Conservation (phyloP, 768 basidiomycete species). For the Phylloporus rhodoxanthus region DNA sequence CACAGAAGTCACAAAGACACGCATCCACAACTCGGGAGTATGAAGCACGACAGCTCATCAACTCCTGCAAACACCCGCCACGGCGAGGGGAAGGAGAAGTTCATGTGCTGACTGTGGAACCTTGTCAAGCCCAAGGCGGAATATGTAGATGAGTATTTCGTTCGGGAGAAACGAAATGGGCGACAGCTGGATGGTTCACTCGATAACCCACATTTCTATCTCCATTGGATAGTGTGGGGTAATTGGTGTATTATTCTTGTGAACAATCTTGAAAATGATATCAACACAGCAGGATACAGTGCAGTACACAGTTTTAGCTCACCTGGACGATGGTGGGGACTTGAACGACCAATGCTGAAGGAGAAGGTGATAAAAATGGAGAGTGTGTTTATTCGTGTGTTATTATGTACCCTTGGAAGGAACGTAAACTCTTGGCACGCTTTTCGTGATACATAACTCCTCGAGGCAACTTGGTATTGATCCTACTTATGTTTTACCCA, state of each 20-base stretch:
- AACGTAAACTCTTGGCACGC: neutral
- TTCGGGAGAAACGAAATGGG: conserved; percentile 17
- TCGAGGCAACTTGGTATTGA: neutral
- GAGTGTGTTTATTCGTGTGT: neutral
- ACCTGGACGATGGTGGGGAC: neutral
- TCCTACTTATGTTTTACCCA: too few relatives aligned
- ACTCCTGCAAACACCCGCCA: conserved; percentile 13
- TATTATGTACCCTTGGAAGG: neutral
- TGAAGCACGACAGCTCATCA: conserved; percentile 7
- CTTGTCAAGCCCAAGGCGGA: conserved; percentile 4
- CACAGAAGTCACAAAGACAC: conserved; percentile 13
- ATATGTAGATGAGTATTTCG: conserved; percentile 14
- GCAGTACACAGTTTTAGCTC: neutral
- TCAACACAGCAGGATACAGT: neutral
- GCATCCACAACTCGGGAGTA: conserved; percentile 9
- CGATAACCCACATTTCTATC: neutral
- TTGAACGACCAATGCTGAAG: neutral
- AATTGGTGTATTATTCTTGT: neutral
- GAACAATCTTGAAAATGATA: conserved; percentile 1
- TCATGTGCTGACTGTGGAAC: neutral
- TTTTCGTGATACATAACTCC: neutral
- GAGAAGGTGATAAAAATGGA: neutral
- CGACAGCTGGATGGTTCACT: conserved; percentile 16
- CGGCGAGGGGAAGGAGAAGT: neutral
- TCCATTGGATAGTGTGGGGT: neutral